Base-by-base conservation (phyloP, 2,329 filamentous ascomycete genomes). In the Talaromyces marneffei region DNA sequence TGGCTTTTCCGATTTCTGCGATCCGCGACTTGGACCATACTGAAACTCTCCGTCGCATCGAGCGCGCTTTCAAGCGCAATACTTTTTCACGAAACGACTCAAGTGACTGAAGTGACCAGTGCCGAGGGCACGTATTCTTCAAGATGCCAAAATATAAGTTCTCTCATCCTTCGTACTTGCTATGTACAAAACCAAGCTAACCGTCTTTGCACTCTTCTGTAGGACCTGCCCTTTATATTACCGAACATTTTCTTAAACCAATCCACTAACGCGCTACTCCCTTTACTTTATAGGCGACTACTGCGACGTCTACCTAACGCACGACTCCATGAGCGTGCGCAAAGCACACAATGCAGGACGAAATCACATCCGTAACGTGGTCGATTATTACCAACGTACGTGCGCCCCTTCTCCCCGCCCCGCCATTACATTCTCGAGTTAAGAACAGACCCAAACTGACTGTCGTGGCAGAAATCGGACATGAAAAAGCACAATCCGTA, bases 281-380 rank as follows among this genome's bases (percentile, higher is more conserved):
- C n/a, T 20, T 48, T 37, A 67, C 10, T 14, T 3, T 40, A 54
- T 40, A 83, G 78, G 92, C 83, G 94, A 99, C 78, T 99, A 99
- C 79, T 99, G 94, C 85, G 94, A 99, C 89, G 94, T 99, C 77
- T 99, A 99, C 84, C 89, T 99, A 70, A 99, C 94, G 68, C 94
- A 99, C 84, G 94, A 99, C 83, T 96, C 92, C 50, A 97, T 97
- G 93, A 96, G 92, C 79, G 94, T 99, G 78, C 92, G 94, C 71
- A 97, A 97, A 81, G 94, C 94, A 55, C 94, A 99, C 79, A 99
- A 99, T 82, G 89, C 87, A 74, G 94, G 94, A 65, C 87, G 93
- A 70, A 99, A 99, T 80, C 94, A 99, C 74, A 80, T 99, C 65
- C 90, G 94, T 72, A 99, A 99, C 77, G 94, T 99, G 31, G 89